Percentiles rank a stretch among this genome's conserved stretches.
Evolutionary conservation across 176 grass and related monocot species (phyloP).

Genomic region (Echinochloa phyllopogon): DNA sequence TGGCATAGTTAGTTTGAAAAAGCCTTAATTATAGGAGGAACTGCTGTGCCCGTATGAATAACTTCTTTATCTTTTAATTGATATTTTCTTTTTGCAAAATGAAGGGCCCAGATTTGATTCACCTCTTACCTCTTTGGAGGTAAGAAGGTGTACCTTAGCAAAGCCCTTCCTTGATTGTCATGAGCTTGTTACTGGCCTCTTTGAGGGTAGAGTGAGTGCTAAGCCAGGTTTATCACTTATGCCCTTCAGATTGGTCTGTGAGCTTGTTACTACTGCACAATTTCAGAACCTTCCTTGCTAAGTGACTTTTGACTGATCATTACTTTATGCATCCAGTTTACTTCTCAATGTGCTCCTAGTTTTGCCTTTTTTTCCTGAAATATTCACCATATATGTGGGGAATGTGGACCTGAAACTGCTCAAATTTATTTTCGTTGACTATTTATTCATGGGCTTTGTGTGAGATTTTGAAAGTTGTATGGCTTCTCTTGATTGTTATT

Average conservation of each 20-base stretch:
- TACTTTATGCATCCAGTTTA: not conserved
- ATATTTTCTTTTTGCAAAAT: no score
- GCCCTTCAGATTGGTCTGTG: not conserved
- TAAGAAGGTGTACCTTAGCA: no score
- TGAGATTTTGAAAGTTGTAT: not conserved
- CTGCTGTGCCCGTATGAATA: no score
- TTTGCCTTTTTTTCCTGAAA: not conserved
- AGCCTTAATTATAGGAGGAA: no score
- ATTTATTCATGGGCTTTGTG: not conserved
- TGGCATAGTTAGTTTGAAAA: no score
- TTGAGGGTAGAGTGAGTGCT: not conserved
- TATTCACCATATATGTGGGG: not conserved
- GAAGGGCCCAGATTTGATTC: no score
- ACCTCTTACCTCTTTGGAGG: no score
- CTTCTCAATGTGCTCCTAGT: not conserved
- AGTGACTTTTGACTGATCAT: not conserved
- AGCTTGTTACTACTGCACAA: not conserved
- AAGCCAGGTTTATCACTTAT: not conserved
- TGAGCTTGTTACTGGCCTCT: constrained; percentile 8
- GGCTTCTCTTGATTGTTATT: not conserved
- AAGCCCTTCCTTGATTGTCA: not conserved
- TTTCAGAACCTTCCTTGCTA: not conserved
- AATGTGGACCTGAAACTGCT: not conserved
- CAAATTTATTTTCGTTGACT: not conserved
- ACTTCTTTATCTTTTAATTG: no score